phyloP scores from a whole-genome alignment of 768 basidiomycete species.

The Mycena galericulata region DNA sequence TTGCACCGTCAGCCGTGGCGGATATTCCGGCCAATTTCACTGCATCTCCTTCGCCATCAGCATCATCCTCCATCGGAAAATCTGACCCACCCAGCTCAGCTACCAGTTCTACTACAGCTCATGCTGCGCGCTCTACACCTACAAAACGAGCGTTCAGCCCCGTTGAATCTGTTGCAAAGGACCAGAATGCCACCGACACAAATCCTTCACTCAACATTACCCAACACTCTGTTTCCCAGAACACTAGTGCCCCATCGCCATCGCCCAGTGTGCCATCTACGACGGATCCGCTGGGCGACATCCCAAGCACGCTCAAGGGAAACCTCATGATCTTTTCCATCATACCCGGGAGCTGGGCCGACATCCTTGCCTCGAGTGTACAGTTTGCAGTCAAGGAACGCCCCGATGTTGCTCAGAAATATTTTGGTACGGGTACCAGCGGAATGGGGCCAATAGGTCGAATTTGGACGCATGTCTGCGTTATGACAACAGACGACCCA shows the following conservation, averaged over 20 bases:
- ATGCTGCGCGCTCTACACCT: not conserved
- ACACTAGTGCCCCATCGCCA: not conserved
- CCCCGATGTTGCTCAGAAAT: not conserved
- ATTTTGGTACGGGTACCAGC: not conserved
- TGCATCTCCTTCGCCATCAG: not conserved
- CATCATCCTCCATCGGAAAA: not conserved
- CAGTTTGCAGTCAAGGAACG: not conserved
- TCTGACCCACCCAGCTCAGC: not conserved
- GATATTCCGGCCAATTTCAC: not conserved
- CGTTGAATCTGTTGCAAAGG: not conserved
- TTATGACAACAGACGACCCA: not conserved
- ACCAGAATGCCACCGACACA: not conserved
- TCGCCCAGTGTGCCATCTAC: not conserved
- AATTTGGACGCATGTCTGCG: not conserved
- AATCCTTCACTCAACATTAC: too few species aligned
- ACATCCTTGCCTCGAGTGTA: not conserved
- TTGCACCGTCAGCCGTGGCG: not conserved
- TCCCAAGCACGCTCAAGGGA: slow-evolving; percentile 1
- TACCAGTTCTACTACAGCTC: not conserved
- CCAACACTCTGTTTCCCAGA: too few species aligned
- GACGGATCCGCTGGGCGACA: not conserved
- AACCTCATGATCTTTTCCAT: slow-evolving; percentile 4
- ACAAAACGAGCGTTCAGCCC: not conserved
- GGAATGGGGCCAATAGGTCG: slow-evolving; percentile 4
- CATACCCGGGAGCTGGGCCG: not conserved